Percentiles rank a stretch among this genome's conserved stretches.
These are phyloP conservation scores for Russula earlei DNA, from an alignment of 768 basidiomycete genomes.

Conservation along the genomic window DNA sequence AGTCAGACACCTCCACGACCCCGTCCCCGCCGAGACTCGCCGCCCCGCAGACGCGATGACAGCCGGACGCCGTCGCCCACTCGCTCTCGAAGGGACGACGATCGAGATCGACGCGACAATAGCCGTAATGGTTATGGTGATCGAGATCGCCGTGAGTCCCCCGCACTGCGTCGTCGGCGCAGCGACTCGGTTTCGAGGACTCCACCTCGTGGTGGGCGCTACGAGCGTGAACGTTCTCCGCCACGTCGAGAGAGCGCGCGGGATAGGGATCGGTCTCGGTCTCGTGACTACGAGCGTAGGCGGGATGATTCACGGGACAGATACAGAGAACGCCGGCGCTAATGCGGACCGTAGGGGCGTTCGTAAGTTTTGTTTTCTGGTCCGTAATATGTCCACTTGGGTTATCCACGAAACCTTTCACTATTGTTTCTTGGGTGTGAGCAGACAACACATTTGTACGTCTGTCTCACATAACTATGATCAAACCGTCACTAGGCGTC, in stretches of 20 bases:
- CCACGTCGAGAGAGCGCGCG: slow-evolving; percentile 4
- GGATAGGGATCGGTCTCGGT: slow-evolving; percentile 5
- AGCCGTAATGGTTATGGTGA: slow-evolving; percentile 1
- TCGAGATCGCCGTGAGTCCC: background rate
- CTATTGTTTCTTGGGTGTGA: too few species aligned
- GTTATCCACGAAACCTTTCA: too few species aligned
- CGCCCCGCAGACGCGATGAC: slow-evolving; percentile 4
- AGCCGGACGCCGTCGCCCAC: slow-evolving; percentile 12
- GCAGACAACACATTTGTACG: too few species aligned
- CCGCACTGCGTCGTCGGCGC: slow-evolving; percentile 10
- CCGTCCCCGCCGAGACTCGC: slow-evolving; percentile 19
- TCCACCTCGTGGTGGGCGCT: slow-evolving; percentile 8
- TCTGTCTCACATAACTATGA: too few species aligned
- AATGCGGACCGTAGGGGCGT: background rate
- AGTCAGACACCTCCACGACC: slow-evolving; percentile 19
- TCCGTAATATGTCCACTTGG: background rate
- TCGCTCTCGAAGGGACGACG: slow-evolving; percentile 5
- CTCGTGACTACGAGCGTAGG: slow-evolving; percentile 4
- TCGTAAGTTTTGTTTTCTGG: background rate
- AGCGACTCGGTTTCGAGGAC: slow-evolving; percentile 12
- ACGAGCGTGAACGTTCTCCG: slow-evolving; percentile 7
- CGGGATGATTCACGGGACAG: slow-evolving; percentile 16
- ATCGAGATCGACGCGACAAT: slow-evolving; percentile 1
- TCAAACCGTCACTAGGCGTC: too few species aligned
- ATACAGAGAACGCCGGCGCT: slow-evolving; percentile 15